Conservation (phyloP, 768 basidiomycete genomes). For the Pulveroboletus ravenelii region DNA sequence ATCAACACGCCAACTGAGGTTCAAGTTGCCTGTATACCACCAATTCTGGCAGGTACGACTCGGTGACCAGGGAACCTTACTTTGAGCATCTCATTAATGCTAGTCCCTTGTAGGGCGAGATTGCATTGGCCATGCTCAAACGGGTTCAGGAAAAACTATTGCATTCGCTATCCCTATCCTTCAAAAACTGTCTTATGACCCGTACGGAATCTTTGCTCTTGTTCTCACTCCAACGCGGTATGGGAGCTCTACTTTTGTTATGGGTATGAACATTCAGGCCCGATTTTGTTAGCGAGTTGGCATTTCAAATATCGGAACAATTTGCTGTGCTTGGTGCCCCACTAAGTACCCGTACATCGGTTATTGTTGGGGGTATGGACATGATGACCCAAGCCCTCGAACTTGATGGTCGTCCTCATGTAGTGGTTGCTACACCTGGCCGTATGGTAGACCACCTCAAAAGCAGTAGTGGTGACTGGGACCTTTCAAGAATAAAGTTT, state of each 20-base stretch:
- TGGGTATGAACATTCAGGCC: not conserved
- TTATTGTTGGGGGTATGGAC: constrained; percentile 97
- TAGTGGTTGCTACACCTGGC: constrained; percentile 94
- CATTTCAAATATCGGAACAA: constrained; percentile 96
- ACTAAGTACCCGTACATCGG: constrained; percentile 77
- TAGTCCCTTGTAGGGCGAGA: constrained; percentile 64
- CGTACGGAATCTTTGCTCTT: constrained; percentile 91
- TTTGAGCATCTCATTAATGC: not conserved
- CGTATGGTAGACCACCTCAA: constrained; percentile 87
- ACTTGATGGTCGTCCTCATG: constrained; percentile 79
- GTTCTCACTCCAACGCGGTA: constrained; percentile 94
- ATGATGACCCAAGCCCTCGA: constrained; percentile 93
- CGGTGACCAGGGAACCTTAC: not conserved
- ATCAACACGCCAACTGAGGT: constrained; percentile 83
- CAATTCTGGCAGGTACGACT: constrained; percentile 65
- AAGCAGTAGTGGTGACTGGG: constrained; percentile 75
- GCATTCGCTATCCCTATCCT: constrained; percentile 96
- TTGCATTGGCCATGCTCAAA: constrained; percentile 97
- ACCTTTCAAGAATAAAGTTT: constrained; percentile 77
- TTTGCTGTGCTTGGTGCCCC: constrained; percentile 85
- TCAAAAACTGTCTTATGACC: constrained; percentile 81
- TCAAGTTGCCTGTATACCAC: constrained; percentile 86
- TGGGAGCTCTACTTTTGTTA: constrained; percentile 13
- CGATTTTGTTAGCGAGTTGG: constrained; percentile 66
- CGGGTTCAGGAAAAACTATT: constrained; percentile 96